Evolutionary conservation across 2,329 filamentous ascomycete genomes (phyloP).

Genomic region (Penicillium sumatraense): DNA sequence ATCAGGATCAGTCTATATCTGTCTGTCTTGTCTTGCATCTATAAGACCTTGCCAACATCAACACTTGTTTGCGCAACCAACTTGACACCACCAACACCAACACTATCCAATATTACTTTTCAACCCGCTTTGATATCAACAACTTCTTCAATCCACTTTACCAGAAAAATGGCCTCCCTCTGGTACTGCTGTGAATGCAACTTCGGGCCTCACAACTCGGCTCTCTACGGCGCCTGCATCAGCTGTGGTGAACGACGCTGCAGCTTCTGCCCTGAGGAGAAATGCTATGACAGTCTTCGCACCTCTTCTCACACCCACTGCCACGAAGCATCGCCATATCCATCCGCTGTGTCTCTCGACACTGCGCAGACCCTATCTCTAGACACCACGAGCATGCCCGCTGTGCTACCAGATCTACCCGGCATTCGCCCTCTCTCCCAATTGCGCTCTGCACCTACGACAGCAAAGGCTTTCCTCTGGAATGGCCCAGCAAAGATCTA

Average conservation of each 20-base stretch:
- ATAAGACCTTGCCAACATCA: neutral
- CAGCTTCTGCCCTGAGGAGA: conserved; percentile 20
- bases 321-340: conserved; percentile 23
- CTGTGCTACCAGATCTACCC: conserved; percentile 16
- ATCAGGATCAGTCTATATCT: neutral
- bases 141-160: neutral
- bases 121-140: neutral
- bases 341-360: conserved; percentile 14
- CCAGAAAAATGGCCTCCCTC: conserved; percentile 21
- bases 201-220: conserved; percentile 36
- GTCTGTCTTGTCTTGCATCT: neutral
- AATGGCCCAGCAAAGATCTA: conserved; percentile 4
- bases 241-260: conserved; percentile 31
- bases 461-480: neutral
- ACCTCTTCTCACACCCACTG: conserved; percentile 13
- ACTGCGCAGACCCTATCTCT: conserved; percentile 2
- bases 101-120: neutral
- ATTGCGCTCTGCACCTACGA: neutral
- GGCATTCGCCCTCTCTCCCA: conserved; percentile 18
- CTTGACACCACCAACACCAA: neutral
- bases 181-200: conserved; percentile 43
- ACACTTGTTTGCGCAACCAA: neutral
- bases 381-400: conserved; percentile 13
- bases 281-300: conserved; percentile 9
- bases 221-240: conserved; percentile 31